Evolutionary conservation across 169 alveolate species (phyloP), one percentile per base, ranked within the genome.

Genomic region (Plasmodium knowlesi): DNA sequence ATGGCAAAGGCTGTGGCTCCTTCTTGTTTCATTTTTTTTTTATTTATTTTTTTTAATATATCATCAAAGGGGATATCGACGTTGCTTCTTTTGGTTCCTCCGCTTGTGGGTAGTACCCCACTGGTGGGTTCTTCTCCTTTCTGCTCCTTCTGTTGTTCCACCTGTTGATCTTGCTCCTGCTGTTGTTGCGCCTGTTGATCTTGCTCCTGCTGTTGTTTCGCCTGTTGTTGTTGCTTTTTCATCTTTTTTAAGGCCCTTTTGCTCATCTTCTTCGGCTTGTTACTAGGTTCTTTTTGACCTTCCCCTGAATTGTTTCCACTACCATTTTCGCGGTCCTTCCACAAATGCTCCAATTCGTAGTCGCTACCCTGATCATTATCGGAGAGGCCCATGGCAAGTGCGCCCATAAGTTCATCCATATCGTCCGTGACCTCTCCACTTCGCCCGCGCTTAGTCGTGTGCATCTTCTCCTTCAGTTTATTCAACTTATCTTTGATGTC

Each of bases 401-500:
- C 53, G 22, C 53, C 78, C 82, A 70, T 19, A 12, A 83, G 54
- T 1, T 81, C 86, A 3, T 57, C 39, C 28, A 25, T 41, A 39
- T 22, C 74, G 4, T 79, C 76, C 41, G 83, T 25, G 9, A 50
- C 14, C 4, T 6, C 16, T 70, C 37, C 37, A 50, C 78, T 50
- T 73, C 41, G 41, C 19, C 43, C 80, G 22, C 19, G 71, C 76
- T 72, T 81, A 83, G 82, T 71, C 82, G 46, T 92, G 54, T 95
- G 34, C 71, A 34, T 78, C 91, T 83, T 84, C 79, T 84, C 92
- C 72, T 95, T 95, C 84, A 95, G 82, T 78, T 76, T 86, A 83
- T 79, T 41, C 70, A 71, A 46, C 92, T 95, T 76, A 46, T 92
- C 83, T 86, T 92, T 54, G 72, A 92, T 50, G 57, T 83, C 89